Base-by-base conservation (phyloP, 2,329 filamentous ascomycete species). In the Penicillium sp. region DNA sequence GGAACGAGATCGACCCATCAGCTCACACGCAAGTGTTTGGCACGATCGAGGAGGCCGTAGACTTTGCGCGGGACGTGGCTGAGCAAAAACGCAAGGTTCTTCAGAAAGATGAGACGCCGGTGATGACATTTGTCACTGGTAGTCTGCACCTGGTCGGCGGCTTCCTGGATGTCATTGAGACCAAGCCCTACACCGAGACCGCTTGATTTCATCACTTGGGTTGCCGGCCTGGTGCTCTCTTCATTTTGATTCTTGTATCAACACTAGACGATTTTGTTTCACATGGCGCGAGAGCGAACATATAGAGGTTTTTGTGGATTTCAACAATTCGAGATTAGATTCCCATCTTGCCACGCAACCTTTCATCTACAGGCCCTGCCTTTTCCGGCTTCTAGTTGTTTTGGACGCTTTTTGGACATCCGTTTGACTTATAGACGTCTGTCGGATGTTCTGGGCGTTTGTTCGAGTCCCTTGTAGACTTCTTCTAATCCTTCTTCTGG, bases 101-200 rank as follows among this genome's bases (percentile, higher is more conserved):
- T 27, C 63, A 57, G 22, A 63, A 66, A n/a, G 61, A 69, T 22
- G 68, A 73, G 45, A 61, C 68, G 2, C 77, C 78, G 44, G 76
- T 84, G 14, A 82, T 84, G 67, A 83, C 86, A 0, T 74, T 96
- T 48, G 85, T 90, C 9, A 95, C 91, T 13, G 91, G 91, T 2
- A 95, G 90, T 68, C 74, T 95, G 64, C 88, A 95, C 76, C 78
- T 96, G 35, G 90, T 92, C 1, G 90, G 91, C 7, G 89, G 88
- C 10, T 76, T 91, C 41, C 75, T 95, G 46, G 86, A 88, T 68
- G 84, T 88, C 1, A 70, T 95, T 52, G 89, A 88, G 56, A 73
- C 71, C 5, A 73, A 72, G 48, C 63, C 66, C 20, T 61, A 36
- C 46, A 55, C 39, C 5, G 49, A 56, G 18, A 38, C 30, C 45